Conservation (phyloP, 31 red algal species). For the Odonthalia washingtoniensis region DNA sequence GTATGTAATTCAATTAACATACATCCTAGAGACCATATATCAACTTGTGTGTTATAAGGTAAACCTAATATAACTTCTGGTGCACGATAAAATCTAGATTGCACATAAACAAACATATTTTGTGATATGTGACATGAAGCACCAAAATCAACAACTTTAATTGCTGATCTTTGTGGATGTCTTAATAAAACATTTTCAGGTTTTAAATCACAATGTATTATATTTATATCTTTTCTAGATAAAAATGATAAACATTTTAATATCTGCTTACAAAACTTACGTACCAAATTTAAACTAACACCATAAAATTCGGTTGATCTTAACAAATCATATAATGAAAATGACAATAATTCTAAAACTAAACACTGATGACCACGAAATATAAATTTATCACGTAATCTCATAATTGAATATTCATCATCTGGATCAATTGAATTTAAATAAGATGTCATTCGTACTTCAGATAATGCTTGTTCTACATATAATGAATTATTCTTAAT, state of each 20-base stretch:
- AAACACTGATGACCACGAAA: conserved; percentile 95
- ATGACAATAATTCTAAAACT: conserved; percentile 89
- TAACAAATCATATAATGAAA: conserved; percentile 91
- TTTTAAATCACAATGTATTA: conserved; percentile 97
- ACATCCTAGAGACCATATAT: conserved; percentile 97
- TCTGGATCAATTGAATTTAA: conserved; percentile 75
- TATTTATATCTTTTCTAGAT: conserved; percentile 69
- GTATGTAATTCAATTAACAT: conserved; percentile 94
- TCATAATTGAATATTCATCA: conserved; percentile 83
- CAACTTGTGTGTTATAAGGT: conserved; percentile 80
- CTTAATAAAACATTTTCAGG: conserved; percentile 97
- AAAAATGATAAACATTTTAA: conserved; percentile 81
- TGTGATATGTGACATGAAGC: conserved; percentile 75
- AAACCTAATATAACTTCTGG: conserved; percentile 94
- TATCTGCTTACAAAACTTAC: conserved; percentile 91
- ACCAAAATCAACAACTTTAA: conserved; percentile 98
- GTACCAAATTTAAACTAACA: conserved; percentile 76
- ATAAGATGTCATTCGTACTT: conserved; percentile 78
- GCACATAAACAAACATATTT: conserved; percentile 88
- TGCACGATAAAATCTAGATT: conserved; percentile 96
- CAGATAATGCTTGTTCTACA: conserved; percentile 79
- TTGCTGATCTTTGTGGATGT: conserved; percentile 77
- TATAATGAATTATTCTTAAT: conserved; percentile 89
- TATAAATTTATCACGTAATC: conserved; percentile 87
- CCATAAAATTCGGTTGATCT: conserved; percentile 83